Percentiles rank a stretch among this genome's conserved stretches.
These are phyloP conservation scores for Cyamopsis tetragonoloba DNA, from an alignment of 306 rosid genomes.

Conservation along the genomic window DNA sequence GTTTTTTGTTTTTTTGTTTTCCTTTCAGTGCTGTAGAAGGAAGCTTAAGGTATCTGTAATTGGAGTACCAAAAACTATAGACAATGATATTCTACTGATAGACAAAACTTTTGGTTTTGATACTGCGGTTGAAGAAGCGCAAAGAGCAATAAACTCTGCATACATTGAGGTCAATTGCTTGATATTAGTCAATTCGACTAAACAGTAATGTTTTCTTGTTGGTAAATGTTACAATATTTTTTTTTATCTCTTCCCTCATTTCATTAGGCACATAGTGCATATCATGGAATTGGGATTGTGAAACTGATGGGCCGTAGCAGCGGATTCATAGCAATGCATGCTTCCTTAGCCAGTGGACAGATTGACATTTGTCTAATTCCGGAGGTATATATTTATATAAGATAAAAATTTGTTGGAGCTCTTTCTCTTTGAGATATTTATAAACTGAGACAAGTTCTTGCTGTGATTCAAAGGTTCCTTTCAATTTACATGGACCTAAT, in stretches of 20 bases:
- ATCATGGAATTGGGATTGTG: slow-evolving; percentile 91
- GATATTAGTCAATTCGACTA: slow-evolving; percentile 1
- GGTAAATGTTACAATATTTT: slow-evolving; percentile 12
- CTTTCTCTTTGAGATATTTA: slow-evolving; percentile 11
- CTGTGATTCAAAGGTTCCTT: slow-evolving; percentile 57
- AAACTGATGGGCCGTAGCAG: slow-evolving; percentile 99
- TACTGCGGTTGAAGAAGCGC: slow-evolving; percentile 98
- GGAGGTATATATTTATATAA: slow-evolving; percentile 69
- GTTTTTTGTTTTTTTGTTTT: not conserved
- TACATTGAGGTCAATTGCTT: slow-evolving; percentile 73
- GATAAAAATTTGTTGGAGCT: not conserved
- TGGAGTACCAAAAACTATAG: slow-evolving; percentile 96
- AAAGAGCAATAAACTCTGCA: slow-evolving; percentile 93
- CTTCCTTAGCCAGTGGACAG: slow-evolving; percentile 95
- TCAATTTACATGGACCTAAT: slow-evolving; percentile 76
- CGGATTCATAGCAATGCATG: slow-evolving; percentile 97
- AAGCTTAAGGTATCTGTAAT: slow-evolving; percentile 69
- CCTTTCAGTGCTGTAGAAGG: slow-evolving; percentile 69
- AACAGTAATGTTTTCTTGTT: not conserved
- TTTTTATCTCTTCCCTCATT: slow-evolving; percentile 21
- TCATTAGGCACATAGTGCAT: slow-evolving; percentile 92
- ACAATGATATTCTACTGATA: slow-evolving; percentile 89
- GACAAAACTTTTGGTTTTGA: slow-evolving; percentile 98
- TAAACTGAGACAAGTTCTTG: slow-evolving; percentile 19
- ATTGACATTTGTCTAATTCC: slow-evolving; percentile 90